Base-by-base conservation (phyloP, 495 filamentous ascomycete genomes). In the Filosporella fistucella region DNA sequence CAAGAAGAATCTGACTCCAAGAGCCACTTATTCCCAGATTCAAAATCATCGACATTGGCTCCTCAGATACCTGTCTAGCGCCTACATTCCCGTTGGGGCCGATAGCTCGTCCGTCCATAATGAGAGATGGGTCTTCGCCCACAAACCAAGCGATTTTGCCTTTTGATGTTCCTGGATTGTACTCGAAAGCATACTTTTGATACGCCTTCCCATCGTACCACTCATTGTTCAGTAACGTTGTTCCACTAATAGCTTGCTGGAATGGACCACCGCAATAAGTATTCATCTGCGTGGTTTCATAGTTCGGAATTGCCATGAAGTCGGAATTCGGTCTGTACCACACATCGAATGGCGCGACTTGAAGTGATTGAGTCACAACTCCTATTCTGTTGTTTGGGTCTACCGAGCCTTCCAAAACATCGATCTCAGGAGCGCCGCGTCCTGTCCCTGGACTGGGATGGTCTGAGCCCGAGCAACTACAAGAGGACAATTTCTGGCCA, bases 151-250 rank as follows among this genome's bases (percentile, higher is more conserved):
- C 78, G 13, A 88, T 76, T 22, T 74, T 68, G 3, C 86, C 83
- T 37, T 61, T 60, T 2, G 62, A 60, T 5, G 43, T 53, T 0
- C 86, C 86, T 6, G 85, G 82, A 0, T 67, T 67, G 63, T 91
- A 89, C 52, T 91, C 84, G 49, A 85, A 85, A 13, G 77, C 75
- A 61, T 83, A 89, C n/a, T 69, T 79, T 56, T 89, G 85, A 59
- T 87, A 89, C 42, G 68, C 69, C 7, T 79, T 77, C 17, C 79
- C 82, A 54, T 88, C 77, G 60, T 88, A 90, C 86, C 86, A 90
- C 42, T 79, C 63, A 45, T 83, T 81, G 62, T 90, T 88, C 25
- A 90, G 66, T 52, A 81, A 78, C n/a, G 77, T 80, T 1, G 87
- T 56, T 12, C 77, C 81, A 12, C 82, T 86, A 52, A 87, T 71